phyloP scores from a whole-genome alignment of 768 basidiomycete genomes.

The Naganishia onofrii region DNA sequence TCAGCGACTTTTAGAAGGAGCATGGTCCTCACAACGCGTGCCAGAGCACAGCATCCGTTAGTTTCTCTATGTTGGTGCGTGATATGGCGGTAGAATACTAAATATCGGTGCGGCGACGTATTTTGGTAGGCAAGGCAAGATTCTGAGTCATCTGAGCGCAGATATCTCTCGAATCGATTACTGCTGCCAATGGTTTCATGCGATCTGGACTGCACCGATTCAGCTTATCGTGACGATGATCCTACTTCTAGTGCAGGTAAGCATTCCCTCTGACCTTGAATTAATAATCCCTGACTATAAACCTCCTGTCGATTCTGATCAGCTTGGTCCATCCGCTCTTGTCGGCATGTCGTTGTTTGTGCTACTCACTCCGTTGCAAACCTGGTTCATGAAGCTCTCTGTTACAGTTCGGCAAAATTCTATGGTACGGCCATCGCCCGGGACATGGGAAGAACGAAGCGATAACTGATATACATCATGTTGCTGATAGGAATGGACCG shows the following conservation, averaged over 20 bases:
- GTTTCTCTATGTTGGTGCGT: neutral
- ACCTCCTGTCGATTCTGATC: conserved; percentile 23
- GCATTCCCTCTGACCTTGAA: conserved; percentile 30
- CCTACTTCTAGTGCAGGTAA: conserved; percentile 62
- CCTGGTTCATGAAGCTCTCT: conserved; percentile 60
- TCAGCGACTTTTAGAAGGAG: conserved; percentile 41
- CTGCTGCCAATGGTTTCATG: conserved; percentile 61
- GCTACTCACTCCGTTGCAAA: conserved; percentile 64
- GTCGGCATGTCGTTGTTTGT: conserved; percentile 69
- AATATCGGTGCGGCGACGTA: neutral
- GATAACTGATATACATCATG: neutral
- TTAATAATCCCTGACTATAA: too few relatives aligned
- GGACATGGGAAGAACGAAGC: neutral
- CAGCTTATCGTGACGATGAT: conserved; percentile 62
- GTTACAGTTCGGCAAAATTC: conserved; percentile 60
- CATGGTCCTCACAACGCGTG: conserved; percentile 33
- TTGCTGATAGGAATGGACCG: conserved; percentile 58
- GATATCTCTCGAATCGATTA: conserved; percentile 56
- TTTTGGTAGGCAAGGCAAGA: conserved; percentile 49
- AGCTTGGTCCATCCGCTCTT: conserved; percentile 69
- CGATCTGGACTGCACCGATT: conserved; percentile 66
- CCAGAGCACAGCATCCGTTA: conserved; percentile 38
- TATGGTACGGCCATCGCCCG: conserved; percentile 48
- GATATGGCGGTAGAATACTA: neutral
- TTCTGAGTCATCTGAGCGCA: conserved; percentile 55